Evolutionary conservation across 2,329 filamentous ascomycete genomes (phyloP), one percentile per base, ranked within the genome.

Genomic region (Fusarium albosuccineum): DNA sequence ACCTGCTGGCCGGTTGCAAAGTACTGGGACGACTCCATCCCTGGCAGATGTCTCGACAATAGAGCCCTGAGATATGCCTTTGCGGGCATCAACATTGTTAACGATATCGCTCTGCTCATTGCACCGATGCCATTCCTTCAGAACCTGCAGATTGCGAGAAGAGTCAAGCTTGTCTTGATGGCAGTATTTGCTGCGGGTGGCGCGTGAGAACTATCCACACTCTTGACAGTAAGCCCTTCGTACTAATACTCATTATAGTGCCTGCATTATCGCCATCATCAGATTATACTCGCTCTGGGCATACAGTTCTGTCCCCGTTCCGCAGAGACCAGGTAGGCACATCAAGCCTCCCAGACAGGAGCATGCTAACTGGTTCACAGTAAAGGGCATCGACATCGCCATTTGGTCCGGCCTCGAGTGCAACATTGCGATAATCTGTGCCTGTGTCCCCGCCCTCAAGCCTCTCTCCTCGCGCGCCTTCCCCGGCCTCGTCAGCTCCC

Each of bases 111-210:
- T 14, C 64, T 78, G 17, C 64, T 77, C 1, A 26, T 70, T 8
- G 52, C 75, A 10, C 76, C 76, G 0, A 49, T 77, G 27, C 76
- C 76, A 8, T 71, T 76, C 48, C 70, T 78, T 9, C 70, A 76
- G 4, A 72, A 72, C n/a, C 72, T 82, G n/a, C 71, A 80, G 39
- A 77, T 82, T 9, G 74, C 77, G 0, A 73, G 75, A 52, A 75
- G 75, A 11, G 80, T 82, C 41, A 82, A 82, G 37, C 62, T 81
- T 29, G 80, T 81, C 1, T 71, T 85, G 67, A 79, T 75, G 67
- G 74, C 56, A 56, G 79, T 76, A 33, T 79, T 79, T 75, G 80
- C 30, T 3, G 30, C 30, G 8, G 30, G 30, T 33, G 11, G 30
- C 30, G 30, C 11, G 30, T 33, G 6, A 33, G 30, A 9, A 33